Evolutionary conservation across 2,329 filamentous ascomycete genomes (phyloP).

Genomic region (Microthyrium microscopicum): DNA sequence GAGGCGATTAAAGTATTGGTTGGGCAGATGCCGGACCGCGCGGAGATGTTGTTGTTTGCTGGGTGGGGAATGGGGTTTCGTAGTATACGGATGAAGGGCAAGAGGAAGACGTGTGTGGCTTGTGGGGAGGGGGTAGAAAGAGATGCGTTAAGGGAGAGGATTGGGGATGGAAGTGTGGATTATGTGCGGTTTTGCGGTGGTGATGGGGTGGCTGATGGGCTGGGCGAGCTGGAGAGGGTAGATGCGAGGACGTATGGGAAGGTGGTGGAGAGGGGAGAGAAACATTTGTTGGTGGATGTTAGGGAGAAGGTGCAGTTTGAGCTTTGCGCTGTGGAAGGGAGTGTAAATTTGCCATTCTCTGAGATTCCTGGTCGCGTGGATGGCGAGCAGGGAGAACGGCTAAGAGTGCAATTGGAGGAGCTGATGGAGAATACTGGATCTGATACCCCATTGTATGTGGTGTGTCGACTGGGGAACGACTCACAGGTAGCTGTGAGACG

Average conservation of each 20-base stretch:
- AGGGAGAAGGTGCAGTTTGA: conserved; percentile 72
- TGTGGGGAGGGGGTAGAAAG: conserved; percentile 52
- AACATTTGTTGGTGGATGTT: conserved; percentile 60
- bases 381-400: background rate
- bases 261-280: conserved; percentile 5
- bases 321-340: conserved; percentile 58
- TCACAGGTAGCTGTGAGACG: conserved; percentile 54
- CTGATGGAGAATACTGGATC: background rate
- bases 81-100: conserved; percentile 54
- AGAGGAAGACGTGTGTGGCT: conserved; percentile 55
- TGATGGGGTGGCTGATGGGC: conserved; percentile 33
- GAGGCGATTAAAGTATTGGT: conserved; percentile 71
- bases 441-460: conserved; percentile 42
- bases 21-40: background rate
- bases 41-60: conserved; percentile 34
- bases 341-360: conserved; percentile 59
- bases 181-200: conserved; percentile 78
- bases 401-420: background rate
- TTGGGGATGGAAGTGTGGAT: conserved; percentile 53
- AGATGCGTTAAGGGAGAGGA: conserved; percentile 40
- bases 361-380: conserved; percentile 22
- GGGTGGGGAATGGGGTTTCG: conserved; percentile 47
- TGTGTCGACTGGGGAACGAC: conserved; percentile 64
- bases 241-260: conserved; percentile 43
- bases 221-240: conserved; percentile 50